Conservation (phyloP, 352 stramenopile genomes). For the Salisapilia sapeloensis region DNA sequence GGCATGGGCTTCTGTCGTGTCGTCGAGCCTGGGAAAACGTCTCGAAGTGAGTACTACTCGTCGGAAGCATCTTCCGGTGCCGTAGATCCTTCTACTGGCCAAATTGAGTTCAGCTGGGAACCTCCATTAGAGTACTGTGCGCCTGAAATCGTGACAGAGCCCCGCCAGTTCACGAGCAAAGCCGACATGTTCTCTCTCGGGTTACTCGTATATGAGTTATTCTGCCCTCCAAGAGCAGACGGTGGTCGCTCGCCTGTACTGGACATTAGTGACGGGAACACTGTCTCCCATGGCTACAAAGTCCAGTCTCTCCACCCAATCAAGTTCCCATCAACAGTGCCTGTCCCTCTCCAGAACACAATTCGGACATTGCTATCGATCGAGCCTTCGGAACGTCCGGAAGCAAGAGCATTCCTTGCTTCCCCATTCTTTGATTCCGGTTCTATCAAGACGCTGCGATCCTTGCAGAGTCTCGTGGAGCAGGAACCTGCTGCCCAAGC, state of each 20-base stretch:
- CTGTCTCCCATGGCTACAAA: constrained; percentile 80
- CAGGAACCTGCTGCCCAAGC: constrained; percentile 65
- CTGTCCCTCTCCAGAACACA: constrained; percentile 71
- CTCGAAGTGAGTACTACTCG: constrained; percentile 69
- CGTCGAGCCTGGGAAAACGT: constrained; percentile 67
- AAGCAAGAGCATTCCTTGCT: constrained; percentile 55
- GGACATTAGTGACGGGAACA: constrained; percentile 74
- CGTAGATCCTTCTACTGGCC: constrained; percentile 30
- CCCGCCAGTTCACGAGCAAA: constrained; percentile 55
- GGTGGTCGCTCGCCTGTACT: constrained; percentile 68
- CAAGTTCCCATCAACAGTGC: constrained; percentile 52
- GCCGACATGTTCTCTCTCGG: constrained; percentile 81
- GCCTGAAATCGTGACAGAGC: constrained; percentile 70
- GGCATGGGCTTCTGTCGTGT: constrained; percentile 81
- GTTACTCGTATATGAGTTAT: constrained; percentile 73
- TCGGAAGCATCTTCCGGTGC: constrained; percentile 26
- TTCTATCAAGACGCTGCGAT: constrained; percentile 70
- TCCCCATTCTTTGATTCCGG: constrained; percentile 79
- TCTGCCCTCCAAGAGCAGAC: constrained; percentile 56
- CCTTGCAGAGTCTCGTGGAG: constrained; percentile 65
- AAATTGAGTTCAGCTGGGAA: constrained; percentile 54
- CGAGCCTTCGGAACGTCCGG: constrained; percentile 35
- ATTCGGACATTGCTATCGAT: constrained; percentile 59
- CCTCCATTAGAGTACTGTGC: constrained; percentile 76
- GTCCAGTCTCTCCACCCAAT: constrained; percentile 80